A percentile compares a stretch with the other conserved stretches of the same genome.
Conservation (phyloP, 2,329 filamentous ascomycete genomes). For the Alternaria panax region DNA sequence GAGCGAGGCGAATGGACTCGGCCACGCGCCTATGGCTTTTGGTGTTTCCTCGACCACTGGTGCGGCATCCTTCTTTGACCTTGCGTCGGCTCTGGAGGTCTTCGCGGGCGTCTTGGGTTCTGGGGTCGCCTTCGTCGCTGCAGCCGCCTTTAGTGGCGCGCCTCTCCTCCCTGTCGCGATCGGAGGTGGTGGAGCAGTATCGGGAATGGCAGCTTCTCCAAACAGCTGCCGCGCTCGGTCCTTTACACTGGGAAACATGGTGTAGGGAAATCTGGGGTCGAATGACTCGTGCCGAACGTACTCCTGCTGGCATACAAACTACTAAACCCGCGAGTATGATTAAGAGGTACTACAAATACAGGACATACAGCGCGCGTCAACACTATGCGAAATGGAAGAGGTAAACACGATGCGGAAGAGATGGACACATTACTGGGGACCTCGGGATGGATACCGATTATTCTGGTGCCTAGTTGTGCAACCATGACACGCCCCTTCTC, state of each 20-base stretch:
- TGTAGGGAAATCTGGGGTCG: conserved; percentile 6
- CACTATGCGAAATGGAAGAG: conserved; percentile 3
- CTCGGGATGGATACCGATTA: conserved; percentile 13
- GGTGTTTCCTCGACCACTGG: conserved; percentile 11
- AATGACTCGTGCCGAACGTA: conserved; percentile 3
- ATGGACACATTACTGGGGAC: conserved; percentile 14
- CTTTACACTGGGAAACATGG: conserved; percentile 33
- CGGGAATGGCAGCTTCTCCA: conserved; percentile 9
- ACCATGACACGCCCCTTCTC: conserved; percentile 17
- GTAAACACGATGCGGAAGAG: conserved; percentile 10
- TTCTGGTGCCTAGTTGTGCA: conserved; percentile 15
- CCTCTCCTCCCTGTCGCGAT: conserved; percentile 17
- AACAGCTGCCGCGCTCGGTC: conserved; percentile 25
- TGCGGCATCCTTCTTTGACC: conserved; percentile 7
- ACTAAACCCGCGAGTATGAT: conserved; percentile 2
- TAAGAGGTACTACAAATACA: conserved; percentile 1
- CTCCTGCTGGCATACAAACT: not conserved
- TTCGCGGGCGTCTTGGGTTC: conserved; percentile 13
- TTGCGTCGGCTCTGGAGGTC: conserved; percentile 1
- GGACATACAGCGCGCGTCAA: conserved; percentile 2
- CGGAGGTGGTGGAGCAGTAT: conserved; percentile 11
- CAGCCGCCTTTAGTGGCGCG: conserved; percentile 15
- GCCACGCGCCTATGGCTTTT: conserved; percentile 16
- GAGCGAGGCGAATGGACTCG: conserved; percentile 13
- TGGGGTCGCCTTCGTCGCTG: conserved; percentile 12